These are phyloP conservation scores for Geotrichum citri-aurantii DNA, from an alignment of 1,139 yeast genomes.

Conservation along the genomic window DNA sequence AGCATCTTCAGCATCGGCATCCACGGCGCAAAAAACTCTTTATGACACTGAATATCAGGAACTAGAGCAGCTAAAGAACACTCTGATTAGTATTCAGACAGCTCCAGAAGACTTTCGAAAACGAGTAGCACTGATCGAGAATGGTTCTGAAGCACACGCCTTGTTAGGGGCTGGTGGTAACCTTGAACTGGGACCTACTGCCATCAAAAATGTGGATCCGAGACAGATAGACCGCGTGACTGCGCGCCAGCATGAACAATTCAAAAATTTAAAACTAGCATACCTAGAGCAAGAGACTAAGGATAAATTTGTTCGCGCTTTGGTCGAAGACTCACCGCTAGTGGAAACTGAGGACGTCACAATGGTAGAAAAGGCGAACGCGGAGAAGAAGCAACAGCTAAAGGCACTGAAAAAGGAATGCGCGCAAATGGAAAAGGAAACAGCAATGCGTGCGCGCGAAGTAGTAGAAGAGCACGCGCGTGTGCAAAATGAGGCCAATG, in stretches of 20 bases:
- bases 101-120: not conserved
- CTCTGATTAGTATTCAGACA: not conserved
- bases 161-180: not conserved
- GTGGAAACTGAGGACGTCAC: slow-evolving; percentile 34
- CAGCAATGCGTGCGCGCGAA: slow-evolving; percentile 19
- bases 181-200: not conserved
- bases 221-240: slow-evolving; percentile 27
- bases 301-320: slow-evolving; percentile 49
- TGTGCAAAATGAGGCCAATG: slow-evolving; percentile 20
- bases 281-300: slow-evolving; percentile 65
- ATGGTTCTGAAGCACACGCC: not conserved
- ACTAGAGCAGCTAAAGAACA: not conserved
- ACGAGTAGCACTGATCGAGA: not conserved
- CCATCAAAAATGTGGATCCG: slow-evolving; percentile 23
- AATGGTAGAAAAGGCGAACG: slow-evolving; percentile 31
- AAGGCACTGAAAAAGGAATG: slow-evolving; percentile 22
- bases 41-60: not conserved
- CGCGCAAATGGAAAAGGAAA: slow-evolving; percentile 12
- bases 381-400: slow-evolving; percentile 29
- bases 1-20: not conserved
- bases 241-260: slow-evolving; percentile 36
- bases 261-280: slow-evolving; percentile 51
- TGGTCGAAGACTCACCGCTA: slow-evolving; percentile 37
- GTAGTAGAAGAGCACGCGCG: slow-evolving; percentile 28
- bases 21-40: not conserved